Percentiles rank a stretch among this genome's conserved stretches.
phyloP scores from a whole-genome alignment of 805 yeast genomes.

The Lachancea thermotolerans region DNA sequence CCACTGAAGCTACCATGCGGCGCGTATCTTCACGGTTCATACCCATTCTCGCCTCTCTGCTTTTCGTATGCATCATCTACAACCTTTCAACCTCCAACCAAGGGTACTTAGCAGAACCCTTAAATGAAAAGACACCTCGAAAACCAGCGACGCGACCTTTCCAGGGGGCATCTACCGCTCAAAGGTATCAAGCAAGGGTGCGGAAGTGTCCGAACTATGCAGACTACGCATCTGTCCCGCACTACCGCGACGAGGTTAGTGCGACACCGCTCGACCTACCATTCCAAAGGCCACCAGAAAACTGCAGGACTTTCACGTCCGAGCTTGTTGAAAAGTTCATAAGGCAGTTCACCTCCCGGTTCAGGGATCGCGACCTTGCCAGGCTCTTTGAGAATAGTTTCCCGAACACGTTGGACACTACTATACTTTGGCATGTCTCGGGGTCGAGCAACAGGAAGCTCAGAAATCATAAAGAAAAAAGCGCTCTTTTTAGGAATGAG shows the following conservation, averaged over 20 bases:
- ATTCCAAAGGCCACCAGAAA: constrained; percentile 64
- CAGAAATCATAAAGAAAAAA: constrained; percentile 6
- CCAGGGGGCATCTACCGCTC: neutral
- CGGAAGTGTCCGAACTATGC: constrained; percentile 54
- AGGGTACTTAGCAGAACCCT: neutral
- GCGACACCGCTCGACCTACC: constrained; percentile 52
- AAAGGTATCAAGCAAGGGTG: neutral
- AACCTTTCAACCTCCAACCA: neutral
- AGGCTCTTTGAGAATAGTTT: constrained; percentile 73
- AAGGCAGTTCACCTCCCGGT: constrained; percentile 40
- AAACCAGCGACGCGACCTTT: neutral
- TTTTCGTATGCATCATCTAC: constrained; percentile 1
- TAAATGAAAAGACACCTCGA: neutral
- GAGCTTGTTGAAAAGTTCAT: constrained; percentile 55
- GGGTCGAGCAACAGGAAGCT: constrained; percentile 14
- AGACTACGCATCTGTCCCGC: constrained; percentile 48
- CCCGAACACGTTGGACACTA: constrained; percentile 86
- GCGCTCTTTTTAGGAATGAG: constrained; percentile 9
- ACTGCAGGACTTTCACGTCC: constrained; percentile 70
- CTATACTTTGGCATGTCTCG: constrained; percentile 62
- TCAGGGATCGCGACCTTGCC: constrained; percentile 60
- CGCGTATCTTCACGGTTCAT: neutral
- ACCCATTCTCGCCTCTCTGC: neutral
- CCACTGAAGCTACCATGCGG: neutral
- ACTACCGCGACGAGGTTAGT: constrained; percentile 45